Evolutionary conservation across 805 yeast species (phyloP).

Genomic region (Helenozyma rhizophorensis): DNA sequence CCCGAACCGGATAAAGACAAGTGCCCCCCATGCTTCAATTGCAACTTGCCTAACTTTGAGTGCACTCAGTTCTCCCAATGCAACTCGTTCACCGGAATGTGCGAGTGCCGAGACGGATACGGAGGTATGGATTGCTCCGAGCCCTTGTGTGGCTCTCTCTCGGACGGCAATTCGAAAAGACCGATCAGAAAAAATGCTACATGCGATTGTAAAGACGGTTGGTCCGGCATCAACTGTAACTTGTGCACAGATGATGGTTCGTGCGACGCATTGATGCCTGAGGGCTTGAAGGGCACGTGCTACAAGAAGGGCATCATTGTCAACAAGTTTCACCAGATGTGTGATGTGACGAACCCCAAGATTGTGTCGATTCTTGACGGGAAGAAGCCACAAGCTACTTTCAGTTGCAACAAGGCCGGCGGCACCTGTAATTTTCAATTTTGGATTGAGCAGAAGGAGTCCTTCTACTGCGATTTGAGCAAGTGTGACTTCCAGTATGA

Average conservation of each 20-base stretch:
- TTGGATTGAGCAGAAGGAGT: constrained; percentile 89
- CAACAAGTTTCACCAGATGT: constrained; percentile 79
- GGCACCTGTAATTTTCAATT: constrained; percentile 83
- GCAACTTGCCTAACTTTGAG: constrained; percentile 84
- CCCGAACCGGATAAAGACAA: constrained; percentile 3
- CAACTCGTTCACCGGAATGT: constrained; percentile 81
- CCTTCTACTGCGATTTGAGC: constrained; percentile 81
- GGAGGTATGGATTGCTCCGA: constrained; percentile 90
- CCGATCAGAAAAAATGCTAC: constrained; percentile 54
- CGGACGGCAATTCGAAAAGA: constrained; percentile 56
- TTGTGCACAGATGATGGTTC: constrained; percentile 68
- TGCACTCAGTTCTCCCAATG: constrained; percentile 91
- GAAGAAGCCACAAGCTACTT: constrained; percentile 84
- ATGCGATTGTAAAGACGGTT: constrained; percentile 79
- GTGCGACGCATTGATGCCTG: constrained; percentile 88
- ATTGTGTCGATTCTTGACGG: constrained; percentile 78
- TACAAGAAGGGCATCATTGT: constrained; percentile 82
- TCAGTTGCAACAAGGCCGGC: constrained; percentile 71
- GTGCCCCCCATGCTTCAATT: constrained; percentile 93
- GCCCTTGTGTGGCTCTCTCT: constrained; percentile 81
- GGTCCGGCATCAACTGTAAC: constrained; percentile 94
- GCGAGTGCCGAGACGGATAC: constrained; percentile 89
- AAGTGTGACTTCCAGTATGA: constrained; percentile 71
- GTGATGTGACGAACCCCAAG: constrained; percentile 89
- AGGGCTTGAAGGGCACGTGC: constrained; percentile 80